phyloP scores from a whole-genome alignment of 441 rosid genomes.

The Macaranga tanarius region DNA sequence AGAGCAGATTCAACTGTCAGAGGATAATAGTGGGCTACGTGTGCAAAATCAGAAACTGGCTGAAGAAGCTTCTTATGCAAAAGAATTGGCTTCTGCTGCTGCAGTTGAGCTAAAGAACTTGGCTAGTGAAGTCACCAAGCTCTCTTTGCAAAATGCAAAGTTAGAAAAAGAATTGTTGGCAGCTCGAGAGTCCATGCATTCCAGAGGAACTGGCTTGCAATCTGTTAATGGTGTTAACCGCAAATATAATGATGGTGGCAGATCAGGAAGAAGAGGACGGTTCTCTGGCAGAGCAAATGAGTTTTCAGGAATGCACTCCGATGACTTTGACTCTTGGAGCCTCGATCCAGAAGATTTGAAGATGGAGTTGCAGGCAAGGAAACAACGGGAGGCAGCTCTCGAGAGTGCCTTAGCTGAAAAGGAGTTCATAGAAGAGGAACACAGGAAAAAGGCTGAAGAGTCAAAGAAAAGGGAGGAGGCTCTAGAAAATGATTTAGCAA shows the following conservation, averaged over 20 bases:
- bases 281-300: conserved; percentile 63
- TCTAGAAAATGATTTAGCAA: conserved; percentile 92
- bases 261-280: conserved; percentile 78
- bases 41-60: conserved; percentile 84
- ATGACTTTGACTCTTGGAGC: conserved; percentile 75
- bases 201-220: conserved; percentile 45
- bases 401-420: conserved; percentile 89
- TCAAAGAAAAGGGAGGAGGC: conserved; percentile 87
- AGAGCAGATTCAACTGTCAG: conserved; percentile 73
- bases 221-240: conserved; percentile 54
- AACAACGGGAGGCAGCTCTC: conserved; percentile 84
- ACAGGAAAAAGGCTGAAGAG: conserved; percentile 75
- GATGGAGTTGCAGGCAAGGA: conserved; percentile 86
- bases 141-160: conserved; percentile 81
- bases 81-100: conserved; percentile 98
- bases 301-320: conserved; percentile 42
- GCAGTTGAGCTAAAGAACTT: conserved; percentile 98
- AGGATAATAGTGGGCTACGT: conserved; percentile 78
- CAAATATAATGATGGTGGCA: conserved; percentile 51
- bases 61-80: conserved; percentile 97
- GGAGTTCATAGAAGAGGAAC: conserved; percentile 72
- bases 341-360: conserved; percentile 76
- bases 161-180: conserved; percentile 76
- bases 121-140: conserved; percentile 92
- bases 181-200: conserved; percentile 64